A percentile compares a stretch with the other conserved stretches of the same genome.
These are phyloP conservation scores for Diaporthe sp. DNA, from an alignment of 2,329 filamentous ascomycete genomes.

Conservation along the genomic window DNA sequence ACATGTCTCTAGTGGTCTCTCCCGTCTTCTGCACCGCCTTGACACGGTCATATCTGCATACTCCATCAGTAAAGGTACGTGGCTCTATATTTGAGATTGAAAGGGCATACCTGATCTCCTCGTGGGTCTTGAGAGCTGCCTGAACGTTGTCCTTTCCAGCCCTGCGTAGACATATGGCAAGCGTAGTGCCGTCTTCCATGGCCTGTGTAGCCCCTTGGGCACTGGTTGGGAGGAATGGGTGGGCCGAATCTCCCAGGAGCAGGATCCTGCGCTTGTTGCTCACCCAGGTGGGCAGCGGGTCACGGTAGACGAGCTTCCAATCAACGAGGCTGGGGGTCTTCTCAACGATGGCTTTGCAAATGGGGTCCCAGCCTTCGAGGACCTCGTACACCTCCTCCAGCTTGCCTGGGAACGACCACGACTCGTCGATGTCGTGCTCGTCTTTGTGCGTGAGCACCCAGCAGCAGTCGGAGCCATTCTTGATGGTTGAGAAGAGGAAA, in stretches of 20 bases:
- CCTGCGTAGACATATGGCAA: slow-evolving; percentile 59
- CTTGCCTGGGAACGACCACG: slow-evolving; percentile 67
- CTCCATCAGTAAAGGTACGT: neutral
- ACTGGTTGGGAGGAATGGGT: slow-evolving; percentile 64
- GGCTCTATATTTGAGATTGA: rapidly evolving
- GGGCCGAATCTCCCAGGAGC: slow-evolving; percentile 63
- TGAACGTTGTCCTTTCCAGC: slow-evolving; percentile 55
- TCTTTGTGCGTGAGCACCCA: slow-evolving; percentile 72
- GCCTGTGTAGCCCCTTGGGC: slow-evolving; percentile 64
- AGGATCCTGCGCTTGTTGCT: slow-evolving; percentile 59
- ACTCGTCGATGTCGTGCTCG: slow-evolving; percentile 67
- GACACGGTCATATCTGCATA: slow-evolving; percentile 59
- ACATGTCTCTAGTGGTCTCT: slow-evolving; percentile 63
- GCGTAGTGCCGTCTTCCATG: slow-evolving; percentile 63
- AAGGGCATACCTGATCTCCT: slow-evolving; percentile 54
- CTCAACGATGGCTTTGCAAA: slow-evolving; percentile 61
- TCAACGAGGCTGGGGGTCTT: slow-evolving; percentile 62
- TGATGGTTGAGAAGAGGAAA: slow-evolving; percentile 70
- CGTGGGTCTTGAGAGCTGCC: slow-evolving; percentile 57
- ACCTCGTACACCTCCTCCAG: slow-evolving; percentile 65
- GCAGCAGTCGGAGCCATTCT: slow-evolving; percentile 67
- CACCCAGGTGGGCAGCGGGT: slow-evolving; percentile 63
- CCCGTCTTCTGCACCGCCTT: slow-evolving; percentile 64
- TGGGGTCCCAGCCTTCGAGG: slow-evolving; percentile 65
- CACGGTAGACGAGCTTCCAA: slow-evolving; percentile 65